phyloP scores from a whole-genome alignment of 139 green algal species.

The Chlorella sp. region DNA sequence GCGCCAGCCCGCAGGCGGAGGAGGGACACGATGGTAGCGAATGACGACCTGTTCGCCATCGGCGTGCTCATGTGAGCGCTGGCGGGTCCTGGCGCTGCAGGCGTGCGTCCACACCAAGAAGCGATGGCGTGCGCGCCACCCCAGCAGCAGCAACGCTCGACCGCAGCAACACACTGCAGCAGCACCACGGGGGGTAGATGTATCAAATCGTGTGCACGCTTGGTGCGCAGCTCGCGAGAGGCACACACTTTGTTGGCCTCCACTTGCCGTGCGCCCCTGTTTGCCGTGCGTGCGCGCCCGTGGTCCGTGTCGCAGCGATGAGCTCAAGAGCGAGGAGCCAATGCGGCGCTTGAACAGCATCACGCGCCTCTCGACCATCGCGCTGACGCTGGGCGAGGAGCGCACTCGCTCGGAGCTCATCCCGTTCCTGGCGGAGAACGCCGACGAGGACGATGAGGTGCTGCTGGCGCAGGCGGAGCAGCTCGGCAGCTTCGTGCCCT shows the following conservation, averaged over 20 bases:
- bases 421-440: constrained; percentile 94
- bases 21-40: too few relatives aligned
- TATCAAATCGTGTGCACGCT: not conserved
- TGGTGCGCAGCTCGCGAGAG: not conserved
- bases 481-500: constrained; percentile 88
- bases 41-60: constrained; percentile 24
- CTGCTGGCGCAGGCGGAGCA: constrained; percentile 95
- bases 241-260: not conserved
- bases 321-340: constrained; percentile 93
- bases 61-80: constrained; percentile 24
- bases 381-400: constrained; percentile 89
- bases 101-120: not conserved
- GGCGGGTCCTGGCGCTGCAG: not conserved
- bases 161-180: too few relatives aligned
- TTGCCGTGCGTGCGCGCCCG: not conserved
- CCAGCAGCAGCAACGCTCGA: too few relatives aligned
- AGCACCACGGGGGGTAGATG: not conserved
- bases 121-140: too few relatives aligned
- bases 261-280: not conserved
- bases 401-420: constrained; percentile 92
- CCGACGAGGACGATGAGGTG: constrained; percentile 98
- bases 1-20: too few relatives aligned
- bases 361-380: constrained; percentile 85
- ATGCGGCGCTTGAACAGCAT: constrained; percentile 90
- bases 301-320: constrained; percentile 56